phyloP scores from a whole-genome alignment of 805 yeast species.

The Wickerhamiella siamensis region DNA sequence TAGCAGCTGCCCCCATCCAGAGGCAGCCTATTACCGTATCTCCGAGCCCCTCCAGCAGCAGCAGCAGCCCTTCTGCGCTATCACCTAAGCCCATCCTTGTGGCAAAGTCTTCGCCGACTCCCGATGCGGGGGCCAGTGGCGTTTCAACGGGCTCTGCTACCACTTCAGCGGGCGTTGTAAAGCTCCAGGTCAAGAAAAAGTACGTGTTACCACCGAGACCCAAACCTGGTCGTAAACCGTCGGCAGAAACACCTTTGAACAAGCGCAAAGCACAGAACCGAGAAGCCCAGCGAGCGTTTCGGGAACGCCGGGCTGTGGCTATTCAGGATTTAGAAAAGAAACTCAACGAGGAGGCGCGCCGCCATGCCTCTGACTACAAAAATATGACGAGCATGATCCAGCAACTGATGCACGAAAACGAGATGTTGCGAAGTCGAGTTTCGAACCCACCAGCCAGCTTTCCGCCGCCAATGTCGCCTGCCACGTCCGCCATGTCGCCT shows the following conservation, averaged over 20 bases:
- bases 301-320: conserved; percentile 63
- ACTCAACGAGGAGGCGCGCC: conserved; percentile 88
- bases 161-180: conserved; percentile 4
- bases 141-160: not conserved
- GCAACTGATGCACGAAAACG: conserved; percentile 55
- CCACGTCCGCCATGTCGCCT: conserved; percentile 1
- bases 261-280: conserved; percentile 42
- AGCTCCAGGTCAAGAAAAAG: conserved; percentile 45
- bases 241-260: conserved; percentile 67
- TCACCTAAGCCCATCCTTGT: conserved; percentile 3
- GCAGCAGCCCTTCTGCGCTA: not conserved
- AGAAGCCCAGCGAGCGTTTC: conserved; percentile 67
- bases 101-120: conserved; percentile 1
- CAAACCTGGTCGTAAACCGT: conserved; percentile 44
- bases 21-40: not conserved
- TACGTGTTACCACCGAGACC: conserved; percentile 84
- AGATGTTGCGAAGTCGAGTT: conserved; percentile 17
- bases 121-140: not conserved
- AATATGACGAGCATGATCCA: conserved; percentile 59
- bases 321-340: conserved; percentile 51
- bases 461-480: conserved; percentile 24
- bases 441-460: not conserved
- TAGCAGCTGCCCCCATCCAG: not conserved
- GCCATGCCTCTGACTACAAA: conserved; percentile 50
- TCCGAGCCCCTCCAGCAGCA: not conserved